phyloP scores from a whole-genome alignment of 257 asterid species.

The Capsicum baccatum region DNA sequence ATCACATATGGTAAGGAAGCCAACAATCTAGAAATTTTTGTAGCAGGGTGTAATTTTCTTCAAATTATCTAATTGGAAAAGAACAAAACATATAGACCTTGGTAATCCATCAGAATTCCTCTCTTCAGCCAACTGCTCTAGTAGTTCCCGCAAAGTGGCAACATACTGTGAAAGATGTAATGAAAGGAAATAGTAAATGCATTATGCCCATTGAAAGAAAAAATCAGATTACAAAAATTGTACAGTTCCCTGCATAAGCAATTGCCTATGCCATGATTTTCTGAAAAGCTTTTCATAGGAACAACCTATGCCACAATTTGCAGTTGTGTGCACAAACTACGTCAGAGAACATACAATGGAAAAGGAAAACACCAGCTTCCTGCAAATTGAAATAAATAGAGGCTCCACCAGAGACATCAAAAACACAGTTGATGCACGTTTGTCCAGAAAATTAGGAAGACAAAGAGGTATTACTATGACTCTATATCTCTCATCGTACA shows the following conservation, averaged over 20 bases:
- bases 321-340: neutral
- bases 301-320: neutral
- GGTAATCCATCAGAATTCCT: constrained; percentile 77
- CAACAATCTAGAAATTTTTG: neutral
- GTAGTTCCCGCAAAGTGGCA: constrained; percentile 79
- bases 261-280: constrained; percentile 19
- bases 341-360: neutral
- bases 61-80: constrained; percentile 8
- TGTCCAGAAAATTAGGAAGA: neutral
- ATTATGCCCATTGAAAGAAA: constrained; percentile 6
- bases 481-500: neutral
- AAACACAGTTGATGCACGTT: constrained; percentile 1
- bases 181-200: constrained; percentile 29
- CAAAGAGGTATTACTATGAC: constrained; percentile 22
- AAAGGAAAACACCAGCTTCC: neutral
- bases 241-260: constrained; percentile 20
- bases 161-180: constrained; percentile 64
- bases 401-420: constrained; percentile 4
- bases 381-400: neutral
- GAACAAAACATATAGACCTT: constrained; percentile 55
- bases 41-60: neutral
- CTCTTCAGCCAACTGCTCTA: constrained; percentile 89
- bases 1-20: neutral
- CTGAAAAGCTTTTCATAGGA: constrained; percentile 9
- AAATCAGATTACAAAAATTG: neutral